Evolutionary conservation across 2,329 filamentous ascomycete species (phyloP).

Genomic region (Hymenoscyphus albidus): DNA sequence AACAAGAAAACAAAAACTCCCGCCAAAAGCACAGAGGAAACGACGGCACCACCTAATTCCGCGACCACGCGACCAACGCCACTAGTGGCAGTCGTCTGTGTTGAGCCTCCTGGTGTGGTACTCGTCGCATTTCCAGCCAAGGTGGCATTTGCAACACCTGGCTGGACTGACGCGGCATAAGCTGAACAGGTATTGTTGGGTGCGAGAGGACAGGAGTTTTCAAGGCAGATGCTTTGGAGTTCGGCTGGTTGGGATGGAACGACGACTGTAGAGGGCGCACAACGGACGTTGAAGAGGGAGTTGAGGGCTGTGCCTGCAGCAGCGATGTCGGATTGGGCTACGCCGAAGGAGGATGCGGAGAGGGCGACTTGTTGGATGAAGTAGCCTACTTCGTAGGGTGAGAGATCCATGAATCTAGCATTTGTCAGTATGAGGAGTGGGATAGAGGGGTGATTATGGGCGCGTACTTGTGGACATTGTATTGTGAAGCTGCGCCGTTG

Average conservation of each 20-base stretch:
- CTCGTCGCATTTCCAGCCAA: background rate
- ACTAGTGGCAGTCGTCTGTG: background rate
- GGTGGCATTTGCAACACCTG: slow-evolving; percentile 7
- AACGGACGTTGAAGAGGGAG: slow-evolving; percentile 49
- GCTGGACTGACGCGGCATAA: slow-evolving; percentile 36
- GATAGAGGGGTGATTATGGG: background rate
- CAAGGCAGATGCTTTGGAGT: slow-evolving; percentile 55
- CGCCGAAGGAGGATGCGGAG: slow-evolving; percentile 55
- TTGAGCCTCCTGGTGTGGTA: background rate
- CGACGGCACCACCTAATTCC: background rate
- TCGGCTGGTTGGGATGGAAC: slow-evolving; percentile 44
- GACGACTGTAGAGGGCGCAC: slow-evolving; percentile 44
- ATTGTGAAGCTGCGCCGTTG: slow-evolving; percentile 44
- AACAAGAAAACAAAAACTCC: background rate
- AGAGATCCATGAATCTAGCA: slow-evolving; percentile 51
- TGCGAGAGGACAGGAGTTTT: slow-evolving; percentile 46
- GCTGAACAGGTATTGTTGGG: slow-evolving; percentile 43
- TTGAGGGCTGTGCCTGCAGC: slow-evolving; percentile 48
- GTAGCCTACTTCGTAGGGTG: slow-evolving; percentile 49
- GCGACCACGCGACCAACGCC: background rate
- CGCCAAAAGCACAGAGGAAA: background rate
- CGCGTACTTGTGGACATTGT: slow-evolving; percentile 47
- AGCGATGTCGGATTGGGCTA: slow-evolving; percentile 49
- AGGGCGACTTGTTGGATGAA: slow-evolving; percentile 57
- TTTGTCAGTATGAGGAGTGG: slow-evolving; percentile 9